Conservation (phyloP, 345 rosid species). For the Excoecaria agallocha region DNA sequence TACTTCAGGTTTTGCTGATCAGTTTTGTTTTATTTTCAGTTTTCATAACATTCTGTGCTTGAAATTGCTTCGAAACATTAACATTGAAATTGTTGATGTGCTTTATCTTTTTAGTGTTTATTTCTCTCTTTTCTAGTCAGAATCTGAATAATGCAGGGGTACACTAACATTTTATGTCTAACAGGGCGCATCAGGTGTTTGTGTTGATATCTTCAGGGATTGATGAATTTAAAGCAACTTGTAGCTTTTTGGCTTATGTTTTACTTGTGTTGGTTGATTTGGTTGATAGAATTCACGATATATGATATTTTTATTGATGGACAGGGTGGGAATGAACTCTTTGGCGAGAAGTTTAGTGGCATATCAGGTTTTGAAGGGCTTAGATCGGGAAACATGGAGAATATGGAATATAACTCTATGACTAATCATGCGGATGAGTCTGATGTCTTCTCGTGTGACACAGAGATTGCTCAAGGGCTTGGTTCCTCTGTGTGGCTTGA, state of each 20-base stretch:
- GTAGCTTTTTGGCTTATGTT: background rate
- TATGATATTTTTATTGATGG: constrained; percentile 10
- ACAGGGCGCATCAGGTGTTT: no score
- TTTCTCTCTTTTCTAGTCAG: no score
- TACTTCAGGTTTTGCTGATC: no score
- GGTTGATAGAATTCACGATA: background rate
- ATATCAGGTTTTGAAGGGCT: constrained; percentile 31
- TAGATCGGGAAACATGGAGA: constrained; percentile 29
- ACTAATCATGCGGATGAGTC: constrained; percentile 29
- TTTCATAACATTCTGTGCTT: no score
- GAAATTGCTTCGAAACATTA: no score
- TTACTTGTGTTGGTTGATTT: background rate
- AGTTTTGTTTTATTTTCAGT: no score
- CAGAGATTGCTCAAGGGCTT: constrained; percentile 32
- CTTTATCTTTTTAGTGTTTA: no score
- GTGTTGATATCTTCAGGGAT: no score
- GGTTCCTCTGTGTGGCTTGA: constrained; percentile 40
- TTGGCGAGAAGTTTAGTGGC: constrained; percentile 26
- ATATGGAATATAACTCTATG: constrained; percentile 42
- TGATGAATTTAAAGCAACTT: no score
- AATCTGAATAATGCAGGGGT: no score
- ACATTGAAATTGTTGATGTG: no score
- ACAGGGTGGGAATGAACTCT: constrained; percentile 43
- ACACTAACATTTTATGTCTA: no score
- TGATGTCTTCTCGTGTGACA: constrained; percentile 28